Evolutionary conservation across 805 yeast genomes (phyloP).

Genomic region (Metschnikowia orientalis): DNA sequence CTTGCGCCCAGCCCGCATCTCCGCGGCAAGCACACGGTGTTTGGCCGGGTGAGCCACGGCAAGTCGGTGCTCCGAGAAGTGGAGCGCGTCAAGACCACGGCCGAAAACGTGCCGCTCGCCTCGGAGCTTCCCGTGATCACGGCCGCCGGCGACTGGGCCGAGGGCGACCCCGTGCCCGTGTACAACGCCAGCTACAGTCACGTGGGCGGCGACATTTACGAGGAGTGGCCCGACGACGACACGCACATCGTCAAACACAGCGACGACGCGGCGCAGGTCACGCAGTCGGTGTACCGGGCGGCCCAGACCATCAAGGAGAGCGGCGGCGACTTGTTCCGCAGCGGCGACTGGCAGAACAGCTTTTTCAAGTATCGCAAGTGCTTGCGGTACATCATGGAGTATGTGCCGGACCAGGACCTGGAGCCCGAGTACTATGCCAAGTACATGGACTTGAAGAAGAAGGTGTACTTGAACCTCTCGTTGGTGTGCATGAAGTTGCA

Average conservation of each 20-base stretch:
- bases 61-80: constrained; percentile 65
- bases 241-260: constrained; percentile 53
- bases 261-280: constrained; percentile 11
- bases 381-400: constrained; percentile 65
- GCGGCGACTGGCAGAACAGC: constrained; percentile 48
- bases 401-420: constrained; percentile 63
- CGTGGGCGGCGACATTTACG: constrained; percentile 67
- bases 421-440: constrained; percentile 49
- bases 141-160: constrained; percentile 62
- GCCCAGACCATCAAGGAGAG: constrained; percentile 58
- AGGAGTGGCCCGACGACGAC: constrained; percentile 78
- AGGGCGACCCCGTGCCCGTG: constrained; percentile 50
- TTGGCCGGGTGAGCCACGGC: constrained; percentile 67
- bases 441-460: constrained; percentile 49
- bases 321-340: constrained; percentile 57
- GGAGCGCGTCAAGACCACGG: constrained; percentile 44
- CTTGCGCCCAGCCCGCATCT: constrained; percentile 70
- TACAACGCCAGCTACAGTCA: constrained; percentile 57
- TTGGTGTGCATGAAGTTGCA: constrained; percentile 48
- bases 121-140: constrained; percentile 42
- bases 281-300: constrained; percentile 49
- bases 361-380: constrained; percentile 62
- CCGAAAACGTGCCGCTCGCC: constrained; percentile 41
- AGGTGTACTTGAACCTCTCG: constrained; percentile 57
- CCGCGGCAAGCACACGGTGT: constrained; percentile 69